Evolutionary conservation across 1,139 yeast genomes (phyloP).

Genomic region (Hansenula lynferdii): DNA sequence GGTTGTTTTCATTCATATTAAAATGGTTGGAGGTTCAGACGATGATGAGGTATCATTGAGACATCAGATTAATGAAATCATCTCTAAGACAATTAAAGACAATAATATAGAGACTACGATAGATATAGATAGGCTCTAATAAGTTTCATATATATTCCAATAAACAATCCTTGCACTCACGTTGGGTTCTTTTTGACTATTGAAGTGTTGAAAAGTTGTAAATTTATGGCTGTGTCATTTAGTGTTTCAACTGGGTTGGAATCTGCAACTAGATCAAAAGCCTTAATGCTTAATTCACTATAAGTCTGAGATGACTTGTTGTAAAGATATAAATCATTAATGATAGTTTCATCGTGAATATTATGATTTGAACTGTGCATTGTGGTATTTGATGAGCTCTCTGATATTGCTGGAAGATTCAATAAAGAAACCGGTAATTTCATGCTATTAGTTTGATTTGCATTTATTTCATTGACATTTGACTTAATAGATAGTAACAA

Average conservation of each 20-base stretch:
- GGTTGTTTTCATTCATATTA: slow-evolving; percentile 49
- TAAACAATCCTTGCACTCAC: slow-evolving; percentile 14
- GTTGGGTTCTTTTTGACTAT: slow-evolving; percentile 66
- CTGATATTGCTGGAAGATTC: slow-evolving; percentile 19
- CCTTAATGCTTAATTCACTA: slow-evolving; percentile 32
- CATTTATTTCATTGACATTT: slow-evolving; percentile 19
- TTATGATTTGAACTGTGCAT: slow-evolving; percentile 5
- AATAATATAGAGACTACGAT: slow-evolving; percentile 50
- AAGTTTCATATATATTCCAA: slow-evolving; percentile 27
- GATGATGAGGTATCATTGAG: slow-evolving; percentile 61
- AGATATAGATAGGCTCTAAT: slow-evolving; percentile 44
- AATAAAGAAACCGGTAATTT: slow-evolving; percentile 20
- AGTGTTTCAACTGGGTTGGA: slow-evolving; percentile 43
- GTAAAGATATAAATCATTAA: slow-evolving; percentile 28
- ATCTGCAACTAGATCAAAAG: slow-evolving; percentile 70
- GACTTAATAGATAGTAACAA: slow-evolving; percentile 51
- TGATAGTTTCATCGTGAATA: slow-evolving; percentile 17
- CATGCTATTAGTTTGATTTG: slow-evolving; percentile 12
- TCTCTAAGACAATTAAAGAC: slow-evolving; percentile 28
- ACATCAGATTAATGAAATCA: slow-evolving; percentile 46
- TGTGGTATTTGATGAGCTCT: slow-evolving; percentile 2
- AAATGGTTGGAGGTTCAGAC: slow-evolving; percentile 63
- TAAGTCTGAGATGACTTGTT: slow-evolving; percentile 28
- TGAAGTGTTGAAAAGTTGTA: slow-evolving; percentile 72
- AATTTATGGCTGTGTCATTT: slow-evolving; percentile 66